Percentiles rank a stretch among this genome's conserved stretches.
These are phyloP conservation scores for Cystofilobasidium bisporidii DNA, from an alignment of 768 basidiomycete species.

Conservation along the genomic window DNA sequence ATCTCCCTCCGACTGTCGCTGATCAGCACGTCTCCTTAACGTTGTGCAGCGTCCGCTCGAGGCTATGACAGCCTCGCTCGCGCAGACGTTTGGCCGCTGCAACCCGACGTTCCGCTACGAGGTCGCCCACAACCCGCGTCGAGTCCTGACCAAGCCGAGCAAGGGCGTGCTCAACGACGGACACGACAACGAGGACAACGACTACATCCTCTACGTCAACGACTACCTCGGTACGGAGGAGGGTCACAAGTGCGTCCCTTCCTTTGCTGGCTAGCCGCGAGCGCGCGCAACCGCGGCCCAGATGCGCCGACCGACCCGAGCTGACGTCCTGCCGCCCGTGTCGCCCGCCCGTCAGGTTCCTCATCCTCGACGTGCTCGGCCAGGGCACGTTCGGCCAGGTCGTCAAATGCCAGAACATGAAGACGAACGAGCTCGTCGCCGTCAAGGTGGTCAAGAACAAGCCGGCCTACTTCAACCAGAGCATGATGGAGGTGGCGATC, in stretches of 20 bases:
- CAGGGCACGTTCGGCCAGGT: conserved; percentile 99
- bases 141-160: conserved; percentile 95
- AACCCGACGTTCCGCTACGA: conserved; percentile 94
- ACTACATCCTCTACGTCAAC: conserved; percentile 98
- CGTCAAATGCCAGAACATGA: conserved; percentile 99
- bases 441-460: conserved; percentile 99
- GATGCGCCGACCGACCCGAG: too few species aligned
- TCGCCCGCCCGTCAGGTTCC: too few species aligned
- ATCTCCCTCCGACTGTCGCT: not conserved
- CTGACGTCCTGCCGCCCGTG: too few species aligned
- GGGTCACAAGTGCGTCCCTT: conserved; percentile 70
- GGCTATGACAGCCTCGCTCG: conserved; percentile 71
- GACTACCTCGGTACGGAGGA: conserved; percentile 92
- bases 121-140: conserved; percentile 82
- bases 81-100: conserved; percentile 87
- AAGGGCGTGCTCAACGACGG: conserved; percentile 93
- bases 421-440: conserved; percentile 95
- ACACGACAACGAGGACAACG: conserved; percentile 97
- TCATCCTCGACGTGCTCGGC: conserved; percentile 94
- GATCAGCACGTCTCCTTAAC: not conserved
- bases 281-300: too few species aligned
- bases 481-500: conserved; percentile 99
- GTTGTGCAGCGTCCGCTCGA: conserved; percentile 46
- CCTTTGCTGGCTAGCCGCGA: too few species aligned
- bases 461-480: conserved; percentile 98